Evolutionary conservation across 208 protist species (phyloP).

Genomic region (Trypanosomatidae sp.): DNA sequence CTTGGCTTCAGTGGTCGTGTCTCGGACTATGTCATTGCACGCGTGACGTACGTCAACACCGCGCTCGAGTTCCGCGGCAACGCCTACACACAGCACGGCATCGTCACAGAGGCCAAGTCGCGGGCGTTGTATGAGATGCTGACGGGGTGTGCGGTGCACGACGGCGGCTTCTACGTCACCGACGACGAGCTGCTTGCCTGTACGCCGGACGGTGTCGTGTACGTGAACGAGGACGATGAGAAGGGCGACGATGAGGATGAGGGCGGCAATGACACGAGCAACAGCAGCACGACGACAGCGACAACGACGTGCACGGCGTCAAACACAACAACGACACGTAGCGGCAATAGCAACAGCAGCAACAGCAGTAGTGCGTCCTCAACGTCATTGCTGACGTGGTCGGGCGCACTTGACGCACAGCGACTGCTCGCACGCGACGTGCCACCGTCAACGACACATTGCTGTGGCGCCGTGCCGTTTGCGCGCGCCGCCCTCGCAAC

Average conservation of each 20-base stretch:
- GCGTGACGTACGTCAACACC: slow-evolving; percentile 56
- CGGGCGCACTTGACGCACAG: too few species aligned
- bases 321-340: background rate
- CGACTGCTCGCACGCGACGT: too few species aligned
- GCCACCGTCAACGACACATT: too few species aligned
- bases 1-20: slow-evolving; percentile 69
- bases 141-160: slow-evolving; percentile 39
- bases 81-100: slow-evolving; percentile 60
- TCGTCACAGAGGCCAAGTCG: slow-evolving; percentile 66
- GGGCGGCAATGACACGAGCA: too few species aligned
- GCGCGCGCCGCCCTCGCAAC: too few species aligned
- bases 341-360: background rate
- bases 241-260: background rate
- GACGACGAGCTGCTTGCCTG: slow-evolving; percentile 48
- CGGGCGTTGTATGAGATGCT: slow-evolving; percentile 73
- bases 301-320: too few species aligned
- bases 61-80: slow-evolving; percentile 76
- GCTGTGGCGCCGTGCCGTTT: too few species aligned
- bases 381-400: too few species aligned
- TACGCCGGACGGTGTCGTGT: slow-evolving; percentile 70
- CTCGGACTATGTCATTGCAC: slow-evolving; percentile 72
- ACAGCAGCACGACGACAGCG: background rate
- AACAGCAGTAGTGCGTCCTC: background rate
- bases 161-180: slow-evolving; percentile 75
- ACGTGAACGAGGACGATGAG: slow-evolving; percentile 11